Conservation (phyloP, 1,284 basidiomycete species). For the Ganoderma resinaceum region DNA sequence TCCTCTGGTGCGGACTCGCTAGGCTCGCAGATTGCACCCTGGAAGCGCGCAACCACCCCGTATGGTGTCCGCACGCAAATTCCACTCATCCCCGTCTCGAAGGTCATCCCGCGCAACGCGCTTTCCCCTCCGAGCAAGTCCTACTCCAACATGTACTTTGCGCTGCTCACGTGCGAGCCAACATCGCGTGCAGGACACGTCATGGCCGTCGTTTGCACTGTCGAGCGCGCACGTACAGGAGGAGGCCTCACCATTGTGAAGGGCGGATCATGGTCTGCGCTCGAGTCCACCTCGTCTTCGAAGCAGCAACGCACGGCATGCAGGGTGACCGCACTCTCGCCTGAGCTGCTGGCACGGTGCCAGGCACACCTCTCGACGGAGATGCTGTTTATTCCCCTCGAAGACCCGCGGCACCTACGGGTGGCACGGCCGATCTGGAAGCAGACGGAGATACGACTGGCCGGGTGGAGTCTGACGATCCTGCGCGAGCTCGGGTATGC, state of each 20-base stretch:
- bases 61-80: conserved; percentile 2
- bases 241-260: neutral
- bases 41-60: neutral
- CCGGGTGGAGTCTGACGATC: neutral
- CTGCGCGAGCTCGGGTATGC: conserved; percentile 3
- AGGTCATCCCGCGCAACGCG: neutral
- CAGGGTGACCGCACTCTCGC: conserved; percentile 7
- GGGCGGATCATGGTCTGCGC: neutral
- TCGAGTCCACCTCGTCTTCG: neutral
- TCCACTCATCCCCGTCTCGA: neutral
- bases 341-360: conserved; percentile 4
- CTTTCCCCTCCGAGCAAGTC: neutral
- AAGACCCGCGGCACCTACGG: neutral
- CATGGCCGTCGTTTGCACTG: conserved; percentile 8
- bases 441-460: neutral
- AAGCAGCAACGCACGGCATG: neutral
- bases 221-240: conserved; percentile 4
- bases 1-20: neutral
- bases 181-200: conserved; percentile 1
- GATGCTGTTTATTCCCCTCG: conserved; percentile 1
- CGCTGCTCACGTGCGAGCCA: conserved; percentile 10
- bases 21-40: neutral
- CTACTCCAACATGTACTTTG: conserved; percentile 7
- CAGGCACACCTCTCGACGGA: neutral
- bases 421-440: conserved; percentile 2